phyloP scores from a whole-genome alignment of 176 grass and related monocot species.

The Bonia amplexicaulis region DNA sequence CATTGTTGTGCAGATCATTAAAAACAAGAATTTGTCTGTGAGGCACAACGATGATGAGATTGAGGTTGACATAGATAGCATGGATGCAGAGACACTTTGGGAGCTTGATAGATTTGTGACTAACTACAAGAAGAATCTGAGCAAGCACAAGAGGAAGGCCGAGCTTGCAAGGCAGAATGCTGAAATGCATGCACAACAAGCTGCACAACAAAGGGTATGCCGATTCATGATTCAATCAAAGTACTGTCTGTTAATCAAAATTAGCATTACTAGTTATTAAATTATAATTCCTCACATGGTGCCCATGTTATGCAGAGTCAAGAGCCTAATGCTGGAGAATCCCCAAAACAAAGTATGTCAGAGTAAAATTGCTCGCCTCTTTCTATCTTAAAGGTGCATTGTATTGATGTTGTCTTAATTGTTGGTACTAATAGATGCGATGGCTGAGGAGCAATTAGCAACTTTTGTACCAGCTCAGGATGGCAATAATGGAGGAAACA shows the following conservation, averaged over 20 bases:
- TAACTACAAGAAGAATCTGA: slow-evolving; percentile 92
- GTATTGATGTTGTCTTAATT: neutral
- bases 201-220: slow-evolving; percentile 51
- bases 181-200: slow-evolving; percentile 33
- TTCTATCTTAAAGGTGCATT: slow-evolving; percentile 24
- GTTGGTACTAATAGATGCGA: neutral
- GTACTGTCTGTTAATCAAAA: no score
- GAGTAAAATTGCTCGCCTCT: neutral
- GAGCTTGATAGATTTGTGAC: slow-evolving; percentile 89
- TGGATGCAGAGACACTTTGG: slow-evolving; percentile 93
- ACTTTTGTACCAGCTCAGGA: slow-evolving; percentile 34
- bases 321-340: slow-evolving; percentile 22
- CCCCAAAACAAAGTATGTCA: slow-evolving; percentile 17
- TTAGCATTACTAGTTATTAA: neutral
- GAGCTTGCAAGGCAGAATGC: slow-evolving; percentile 63
- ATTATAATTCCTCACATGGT: neutral
- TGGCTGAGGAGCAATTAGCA: slow-evolving; percentile 13
- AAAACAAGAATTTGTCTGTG: slow-evolving; percentile 74
- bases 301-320: slow-evolving; percentile 24
- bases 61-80: slow-evolving; percentile 91
- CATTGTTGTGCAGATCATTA: slow-evolving; percentile 71
- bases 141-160: slow-evolving; percentile 88
- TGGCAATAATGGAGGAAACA: slow-evolving; percentile 50
- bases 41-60: slow-evolving; percentile 93
- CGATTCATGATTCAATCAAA: neutral